Evolutionary conservation across 306 rosid genomes (phyloP).

Genomic region (Quercus agrifolia): DNA sequence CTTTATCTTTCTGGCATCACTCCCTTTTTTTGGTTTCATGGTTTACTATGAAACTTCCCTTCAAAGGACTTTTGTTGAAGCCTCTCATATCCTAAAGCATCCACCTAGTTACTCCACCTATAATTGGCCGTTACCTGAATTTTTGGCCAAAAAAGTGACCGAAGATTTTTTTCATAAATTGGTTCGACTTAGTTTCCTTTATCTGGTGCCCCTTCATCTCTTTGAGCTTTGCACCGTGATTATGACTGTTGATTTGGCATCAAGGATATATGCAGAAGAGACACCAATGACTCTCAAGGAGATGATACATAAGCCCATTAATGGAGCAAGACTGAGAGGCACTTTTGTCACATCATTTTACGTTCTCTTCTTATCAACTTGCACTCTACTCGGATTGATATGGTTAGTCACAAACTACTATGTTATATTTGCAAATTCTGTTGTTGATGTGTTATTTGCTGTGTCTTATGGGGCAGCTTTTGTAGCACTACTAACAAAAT

Average conservation of each 20-base stretch:
- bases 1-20: constrained; percentile 38
- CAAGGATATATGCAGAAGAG: constrained; percentile 28
- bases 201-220: constrained; percentile 38
- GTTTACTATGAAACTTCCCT: constrained; percentile 34
- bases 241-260: constrained; percentile 30
- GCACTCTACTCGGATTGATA: constrained; percentile 24
- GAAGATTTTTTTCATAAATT: constrained; percentile 14
- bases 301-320: constrained; percentile 32
- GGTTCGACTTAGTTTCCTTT: constrained; percentile 32
- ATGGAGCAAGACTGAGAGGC: constrained; percentile 26
- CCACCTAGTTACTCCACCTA: neutral
- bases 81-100: constrained; percentile 11
- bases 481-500: constrained; percentile 21
- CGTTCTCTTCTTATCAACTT: constrained; percentile 23
- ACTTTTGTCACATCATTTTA: constrained; percentile 35
- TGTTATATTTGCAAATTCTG: neutral
- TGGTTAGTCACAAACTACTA: constrained; percentile 1
- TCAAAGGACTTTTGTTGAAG: constrained; percentile 28
- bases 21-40: constrained; percentile 48
- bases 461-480: constrained; percentile 17
- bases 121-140: neutral
- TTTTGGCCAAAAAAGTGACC: neutral
- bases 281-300: constrained; percentile 25
- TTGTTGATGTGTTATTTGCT: neutral
- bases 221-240: constrained; percentile 31